Percentiles rank a stretch among this genome's conserved stretches.
These are phyloP conservation scores for Durotheca rogersii DNA, from an alignment of 495 filamentous ascomycete species.

Conservation along the genomic window DNA sequence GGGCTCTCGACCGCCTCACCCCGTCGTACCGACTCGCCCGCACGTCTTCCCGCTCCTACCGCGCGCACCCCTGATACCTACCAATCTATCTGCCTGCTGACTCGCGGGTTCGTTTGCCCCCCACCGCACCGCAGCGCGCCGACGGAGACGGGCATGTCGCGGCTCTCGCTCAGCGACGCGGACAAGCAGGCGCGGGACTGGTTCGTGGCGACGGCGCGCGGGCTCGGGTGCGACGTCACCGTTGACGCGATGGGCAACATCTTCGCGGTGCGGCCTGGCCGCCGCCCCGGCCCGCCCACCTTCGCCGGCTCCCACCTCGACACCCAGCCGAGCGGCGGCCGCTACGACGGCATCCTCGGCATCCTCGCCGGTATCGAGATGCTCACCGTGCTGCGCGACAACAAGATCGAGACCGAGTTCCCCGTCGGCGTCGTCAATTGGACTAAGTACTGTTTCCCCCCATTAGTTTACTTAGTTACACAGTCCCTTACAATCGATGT, in stretches of 20 bases:
- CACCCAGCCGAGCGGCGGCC: constrained; percentile 73
- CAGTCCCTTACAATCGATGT: no score
- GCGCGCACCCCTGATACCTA: no score
- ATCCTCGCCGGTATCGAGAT: constrained; percentile 71
- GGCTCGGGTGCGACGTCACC: constrained; percentile 58
- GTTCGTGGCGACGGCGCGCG: constrained; percentile 67
- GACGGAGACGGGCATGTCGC: constrained; percentile 44
- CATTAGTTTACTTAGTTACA: no score
- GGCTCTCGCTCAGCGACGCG: constrained; percentile 65
- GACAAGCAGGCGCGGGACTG: constrained; percentile 74
- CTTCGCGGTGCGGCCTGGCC: constrained; percentile 68
- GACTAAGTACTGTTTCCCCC: constrained; percentile 61
- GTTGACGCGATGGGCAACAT: constrained; percentile 63
- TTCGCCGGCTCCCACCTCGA: constrained; percentile 75
- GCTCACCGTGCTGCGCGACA: constrained; percentile 66
- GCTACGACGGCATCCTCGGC: constrained; percentile 78
- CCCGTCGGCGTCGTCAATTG: constrained; percentile 75
- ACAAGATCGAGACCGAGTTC: constrained; percentile 67
- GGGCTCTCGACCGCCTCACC: no score
- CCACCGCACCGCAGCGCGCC: constrained; percentile 7
- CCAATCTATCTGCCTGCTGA: no score
- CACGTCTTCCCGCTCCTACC: no score
- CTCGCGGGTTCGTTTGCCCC: no score
- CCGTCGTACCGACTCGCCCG: no score
- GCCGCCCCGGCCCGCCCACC: constrained; percentile 45